phyloP scores from a whole-genome alignment of 768 basidiomycete genomes.

The Fomitopsis pulvina region DNA sequence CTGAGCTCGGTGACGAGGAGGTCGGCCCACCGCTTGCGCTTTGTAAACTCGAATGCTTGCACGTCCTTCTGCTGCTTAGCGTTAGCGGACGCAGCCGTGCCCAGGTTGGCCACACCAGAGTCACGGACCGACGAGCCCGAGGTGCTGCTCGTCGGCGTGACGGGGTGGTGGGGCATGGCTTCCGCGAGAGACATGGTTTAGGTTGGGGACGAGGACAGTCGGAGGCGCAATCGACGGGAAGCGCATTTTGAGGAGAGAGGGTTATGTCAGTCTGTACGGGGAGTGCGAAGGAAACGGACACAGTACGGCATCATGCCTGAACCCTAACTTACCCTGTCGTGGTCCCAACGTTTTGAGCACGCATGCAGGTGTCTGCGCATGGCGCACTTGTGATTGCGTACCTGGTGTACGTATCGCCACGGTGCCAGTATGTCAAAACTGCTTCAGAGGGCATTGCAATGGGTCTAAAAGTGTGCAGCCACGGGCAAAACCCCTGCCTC shows the following conservation, averaged over 20 bases:
- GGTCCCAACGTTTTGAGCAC: too few species aligned
- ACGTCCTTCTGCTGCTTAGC: conserved; percentile 8
- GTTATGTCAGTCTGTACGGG: neutral
- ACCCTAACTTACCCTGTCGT: too few species aligned
- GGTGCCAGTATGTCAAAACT: too few species aligned
- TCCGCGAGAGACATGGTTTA: conserved; percentile 7
- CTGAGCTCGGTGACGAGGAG: conserved; percentile 70
- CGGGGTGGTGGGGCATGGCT: neutral
- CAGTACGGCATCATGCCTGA: too few species aligned
- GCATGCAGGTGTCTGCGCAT: too few species aligned
- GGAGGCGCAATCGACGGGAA: neutral
- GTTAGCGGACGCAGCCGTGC: neutral
- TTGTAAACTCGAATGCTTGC: conserved; percentile 69
- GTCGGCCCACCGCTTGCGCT: conserved; percentile 83
- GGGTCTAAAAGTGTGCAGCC: too few species aligned
- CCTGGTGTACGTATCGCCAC: too few species aligned
- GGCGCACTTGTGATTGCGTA: too few species aligned
- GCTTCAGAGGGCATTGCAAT: too few species aligned
- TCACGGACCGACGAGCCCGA: neutral
- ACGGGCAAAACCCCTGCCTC: too few species aligned
- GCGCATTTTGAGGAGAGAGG: neutral
- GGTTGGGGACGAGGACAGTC: neutral
- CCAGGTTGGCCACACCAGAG: neutral
- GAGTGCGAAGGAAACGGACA: too few species aligned
- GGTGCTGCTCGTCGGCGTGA: neutral